Evolutionary conservation across 2,329 filamentous ascomycete genomes (phyloP).

Genomic region (Microthyrium microscopicum): DNA sequence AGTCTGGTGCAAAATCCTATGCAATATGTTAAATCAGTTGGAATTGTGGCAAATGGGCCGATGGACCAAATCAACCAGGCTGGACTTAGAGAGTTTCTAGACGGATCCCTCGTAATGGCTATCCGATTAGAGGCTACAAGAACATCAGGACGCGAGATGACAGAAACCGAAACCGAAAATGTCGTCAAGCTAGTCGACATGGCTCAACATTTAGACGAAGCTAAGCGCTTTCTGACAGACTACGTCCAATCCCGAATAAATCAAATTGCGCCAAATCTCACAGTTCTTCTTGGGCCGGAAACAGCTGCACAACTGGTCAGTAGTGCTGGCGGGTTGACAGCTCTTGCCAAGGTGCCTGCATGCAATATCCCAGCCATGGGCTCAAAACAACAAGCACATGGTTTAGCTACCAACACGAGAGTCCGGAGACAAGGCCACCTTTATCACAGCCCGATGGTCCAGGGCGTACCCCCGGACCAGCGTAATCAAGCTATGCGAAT

Average conservation of each 20-base stretch:
- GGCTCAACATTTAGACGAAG: conserved; percentile 71
- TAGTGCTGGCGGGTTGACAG: conserved; percentile 73
- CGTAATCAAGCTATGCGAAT: conserved; percentile 92
- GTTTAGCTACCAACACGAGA: conserved; percentile 83
- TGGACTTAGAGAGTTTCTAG: conserved; percentile 63
- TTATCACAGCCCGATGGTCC: conserved; percentile 80
- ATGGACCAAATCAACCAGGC: conserved; percentile 80
- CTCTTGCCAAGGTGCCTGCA: conserved; percentile 78
- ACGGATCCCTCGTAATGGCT: conserved; percentile 85
- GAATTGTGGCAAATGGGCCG: conserved; percentile 82
- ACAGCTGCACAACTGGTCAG: conserved; percentile 96
- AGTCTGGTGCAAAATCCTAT: conserved; percentile 77
- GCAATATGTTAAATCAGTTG: conserved; percentile 88
- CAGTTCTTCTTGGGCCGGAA: conserved; percentile 74
- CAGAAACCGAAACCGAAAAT: conserved; percentile 53
- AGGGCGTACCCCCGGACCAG: conserved; percentile 66
- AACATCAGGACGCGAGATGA: conserved; percentile 65
- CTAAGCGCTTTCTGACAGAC: conserved; percentile 73
- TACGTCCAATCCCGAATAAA: conserved; percentile 97
- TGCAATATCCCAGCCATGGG: conserved; percentile 87
- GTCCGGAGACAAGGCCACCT: conserved; percentile 85
- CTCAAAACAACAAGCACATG: conserved; percentile 69
- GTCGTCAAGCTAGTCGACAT: conserved; percentile 71
- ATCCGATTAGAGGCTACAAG: conserved; percentile 90
- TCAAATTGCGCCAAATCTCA: conserved; percentile 86